Conservation (phyloP, 2,329 filamentous ascomycete species). For the Cylindrodendrum hubeiense region DNA sequence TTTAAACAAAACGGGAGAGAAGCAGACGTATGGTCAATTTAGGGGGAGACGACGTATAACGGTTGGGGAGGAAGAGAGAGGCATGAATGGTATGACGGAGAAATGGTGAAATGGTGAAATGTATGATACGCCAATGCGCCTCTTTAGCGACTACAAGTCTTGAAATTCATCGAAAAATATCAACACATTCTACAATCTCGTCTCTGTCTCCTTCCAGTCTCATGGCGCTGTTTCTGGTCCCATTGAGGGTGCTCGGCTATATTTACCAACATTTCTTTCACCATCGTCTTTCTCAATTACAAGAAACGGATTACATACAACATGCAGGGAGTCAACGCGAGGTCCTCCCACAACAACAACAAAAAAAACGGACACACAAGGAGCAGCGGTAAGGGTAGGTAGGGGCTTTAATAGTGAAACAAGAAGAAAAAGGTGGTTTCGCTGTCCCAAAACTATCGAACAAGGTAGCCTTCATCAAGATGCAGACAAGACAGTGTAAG, state of each 20-base stretch:
- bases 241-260: constrained; percentile 1
- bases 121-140: constrained; percentile 22
- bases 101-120: background rate
- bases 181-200: constrained; percentile 4
- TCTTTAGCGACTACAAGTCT: constrained; percentile 20
- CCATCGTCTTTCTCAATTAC: constrained; percentile 5
- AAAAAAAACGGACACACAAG: constrained; percentile 28
- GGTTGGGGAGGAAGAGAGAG: background rate
- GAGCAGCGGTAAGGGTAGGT: constrained; percentile 25
- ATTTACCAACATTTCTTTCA: constrained; percentile 15
- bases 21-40: too few relatives aligned
- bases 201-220: background rate
- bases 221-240: background rate
- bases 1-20: constrained; percentile 18
- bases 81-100: background rate
- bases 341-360: constrained; percentile 10
- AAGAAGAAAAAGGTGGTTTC: constrained; percentile 29
- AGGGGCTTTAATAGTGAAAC: constrained; percentile 13
- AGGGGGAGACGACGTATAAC: background rate
- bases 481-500: constrained; percentile 32
- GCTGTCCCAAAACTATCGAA: constrained; percentile 41
- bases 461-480: constrained; percentile 33
- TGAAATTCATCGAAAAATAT: background rate
- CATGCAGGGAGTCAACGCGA: constrained; percentile 6
- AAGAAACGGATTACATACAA: constrained; percentile 24